Evolutionary conservation across 306 rosid genomes (phyloP).

Genomic region (Erythrophleum fordii): DNA sequence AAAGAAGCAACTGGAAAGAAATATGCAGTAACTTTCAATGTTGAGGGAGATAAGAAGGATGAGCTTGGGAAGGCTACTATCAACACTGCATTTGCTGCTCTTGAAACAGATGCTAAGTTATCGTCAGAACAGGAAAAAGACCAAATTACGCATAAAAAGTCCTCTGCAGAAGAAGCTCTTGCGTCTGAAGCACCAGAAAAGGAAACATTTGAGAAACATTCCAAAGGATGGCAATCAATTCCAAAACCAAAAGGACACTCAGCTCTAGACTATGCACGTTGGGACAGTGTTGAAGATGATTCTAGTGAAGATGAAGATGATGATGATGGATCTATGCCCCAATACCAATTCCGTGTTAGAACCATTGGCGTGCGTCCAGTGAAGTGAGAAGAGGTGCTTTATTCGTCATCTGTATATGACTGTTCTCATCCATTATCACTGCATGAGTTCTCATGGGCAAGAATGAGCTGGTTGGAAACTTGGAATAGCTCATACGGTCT

Average conservation of each 20-base stretch:
- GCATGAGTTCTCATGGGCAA: constrained; percentile 30
- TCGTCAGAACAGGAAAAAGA: constrained; percentile 38
- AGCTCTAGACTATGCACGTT: constrained; percentile 79
- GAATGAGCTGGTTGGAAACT: not conserved
- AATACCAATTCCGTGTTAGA: constrained; percentile 75
- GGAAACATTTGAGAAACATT: constrained; percentile 46
- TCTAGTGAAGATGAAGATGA: constrained; percentile 80
- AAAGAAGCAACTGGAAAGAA: constrained; percentile 39
- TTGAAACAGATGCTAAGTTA: constrained; percentile 32
- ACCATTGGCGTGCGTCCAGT: constrained; percentile 78
- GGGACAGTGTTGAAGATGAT: constrained; percentile 92
- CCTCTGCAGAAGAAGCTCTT: constrained; percentile 46
- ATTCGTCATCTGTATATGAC: constrained; percentile 14
- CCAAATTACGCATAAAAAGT: constrained; percentile 35
- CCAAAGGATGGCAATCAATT: constrained; percentile 87
- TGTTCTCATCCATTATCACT: constrained; percentile 2
- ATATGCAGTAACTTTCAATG: constrained; percentile 13
- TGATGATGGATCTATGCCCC: constrained; percentile 60
- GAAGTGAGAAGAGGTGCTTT: constrained; percentile 56
- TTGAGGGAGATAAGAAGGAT: constrained; percentile 28
- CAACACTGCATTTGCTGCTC: constrained; percentile 4
- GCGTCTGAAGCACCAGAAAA: constrained; percentile 41
- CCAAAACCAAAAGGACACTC: constrained; percentile 97
- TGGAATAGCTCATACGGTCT: constrained; percentile 27
- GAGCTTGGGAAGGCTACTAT: constrained; percentile 33